Percentiles rank a stretch among this genome's conserved stretches.
Conservation (phyloP, 352 stramenopile species). For the Globisporangium radiosum region DNA sequence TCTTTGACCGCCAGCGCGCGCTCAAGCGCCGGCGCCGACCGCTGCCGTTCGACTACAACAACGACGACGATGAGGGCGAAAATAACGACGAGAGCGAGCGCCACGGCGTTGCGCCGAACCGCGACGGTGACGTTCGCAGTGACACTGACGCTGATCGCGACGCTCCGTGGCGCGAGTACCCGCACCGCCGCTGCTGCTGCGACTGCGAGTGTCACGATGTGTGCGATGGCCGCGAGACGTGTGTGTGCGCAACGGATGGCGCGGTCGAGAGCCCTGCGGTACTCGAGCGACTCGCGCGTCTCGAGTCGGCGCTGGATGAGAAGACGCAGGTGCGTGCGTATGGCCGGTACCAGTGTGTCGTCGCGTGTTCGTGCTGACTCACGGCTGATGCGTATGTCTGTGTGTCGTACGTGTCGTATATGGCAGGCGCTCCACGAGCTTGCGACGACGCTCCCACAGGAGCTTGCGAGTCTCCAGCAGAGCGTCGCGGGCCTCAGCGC, state of each 20-base stretch:
- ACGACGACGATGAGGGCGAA: constrained; percentile 13
- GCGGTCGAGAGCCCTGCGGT: constrained; percentile 1
- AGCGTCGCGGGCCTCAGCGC: constrained; percentile 34
- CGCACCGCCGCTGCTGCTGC: constrained; percentile 36
- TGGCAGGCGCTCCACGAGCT: constrained; percentile 32
- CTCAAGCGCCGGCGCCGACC: constrained; percentile 48
- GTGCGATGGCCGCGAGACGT: not conserved
- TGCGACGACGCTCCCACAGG: constrained; percentile 20
- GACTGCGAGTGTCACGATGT: constrained; percentile 29
- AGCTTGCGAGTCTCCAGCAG: constrained; percentile 37
- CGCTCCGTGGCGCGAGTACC: constrained; percentile 14
- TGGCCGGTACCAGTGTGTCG: not conserved
- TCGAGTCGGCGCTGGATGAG: constrained; percentile 37
- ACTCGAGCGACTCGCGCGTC: constrained; percentile 29
- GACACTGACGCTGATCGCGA: not conserved
- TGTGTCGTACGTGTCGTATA: not conserved
- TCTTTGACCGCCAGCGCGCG: constrained; percentile 69
- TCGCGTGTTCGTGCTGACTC: not conserved
- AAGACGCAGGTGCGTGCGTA: constrained; percentile 30
- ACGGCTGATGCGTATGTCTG: not conserved
- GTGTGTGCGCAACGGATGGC: constrained; percentile 1
- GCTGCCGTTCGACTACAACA: constrained; percentile 50
- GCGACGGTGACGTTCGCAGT: not conserved
- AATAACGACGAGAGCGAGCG: not conserved
- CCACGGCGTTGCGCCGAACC: not conserved